Conservation (phyloP, 2,329 filamentous ascomycete genomes). For the Amauroascus niger region DNA sequence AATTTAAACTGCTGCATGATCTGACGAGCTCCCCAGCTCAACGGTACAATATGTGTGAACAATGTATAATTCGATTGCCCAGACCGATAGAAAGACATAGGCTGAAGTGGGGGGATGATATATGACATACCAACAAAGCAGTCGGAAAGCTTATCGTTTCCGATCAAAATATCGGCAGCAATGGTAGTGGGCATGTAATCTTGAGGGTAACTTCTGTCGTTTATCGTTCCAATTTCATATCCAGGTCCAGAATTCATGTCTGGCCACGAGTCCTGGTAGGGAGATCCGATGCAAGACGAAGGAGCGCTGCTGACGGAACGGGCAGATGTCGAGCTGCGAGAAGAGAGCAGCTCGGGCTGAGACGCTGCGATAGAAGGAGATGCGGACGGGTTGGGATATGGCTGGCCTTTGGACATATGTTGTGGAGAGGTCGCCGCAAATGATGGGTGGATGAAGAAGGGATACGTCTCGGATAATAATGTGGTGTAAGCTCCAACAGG, state of each 20-base stretch:
- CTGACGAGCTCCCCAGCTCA: neutral
- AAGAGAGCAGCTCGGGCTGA: slow-evolving; percentile 42
- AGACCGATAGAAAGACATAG: too few species aligned
- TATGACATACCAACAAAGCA: slow-evolving; percentile 41
- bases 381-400: slow-evolving; percentile 3
- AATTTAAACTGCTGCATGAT: neutral
- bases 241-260: slow-evolving; percentile 45
- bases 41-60: neutral
- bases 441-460: slow-evolving; percentile 15
- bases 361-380: slow-evolving; percentile 26
- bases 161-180: slow-evolving; percentile 35
- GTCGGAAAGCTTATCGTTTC: slow-evolving; percentile 37
- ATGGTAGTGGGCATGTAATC: slow-evolving; percentile 41
- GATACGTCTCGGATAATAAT: slow-evolving; percentile 11
- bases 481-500: slow-evolving; percentile 14
- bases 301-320: slow-evolving; percentile 49
- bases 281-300: slow-evolving; percentile 59
- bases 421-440: slow-evolving; percentile 8
- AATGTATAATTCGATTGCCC: too few species aligned
- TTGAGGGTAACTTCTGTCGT: slow-evolving; percentile 47
- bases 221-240: slow-evolving; percentile 53
- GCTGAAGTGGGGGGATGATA: slow-evolving; percentile 9
- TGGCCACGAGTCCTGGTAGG: slow-evolving; percentile 54
- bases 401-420: slow-evolving; percentile 11
- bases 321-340: slow-evolving; percentile 52